Conservation (phyloP, 2,329 filamentous ascomycete genomes). For the Cytospora piceae region DNA sequence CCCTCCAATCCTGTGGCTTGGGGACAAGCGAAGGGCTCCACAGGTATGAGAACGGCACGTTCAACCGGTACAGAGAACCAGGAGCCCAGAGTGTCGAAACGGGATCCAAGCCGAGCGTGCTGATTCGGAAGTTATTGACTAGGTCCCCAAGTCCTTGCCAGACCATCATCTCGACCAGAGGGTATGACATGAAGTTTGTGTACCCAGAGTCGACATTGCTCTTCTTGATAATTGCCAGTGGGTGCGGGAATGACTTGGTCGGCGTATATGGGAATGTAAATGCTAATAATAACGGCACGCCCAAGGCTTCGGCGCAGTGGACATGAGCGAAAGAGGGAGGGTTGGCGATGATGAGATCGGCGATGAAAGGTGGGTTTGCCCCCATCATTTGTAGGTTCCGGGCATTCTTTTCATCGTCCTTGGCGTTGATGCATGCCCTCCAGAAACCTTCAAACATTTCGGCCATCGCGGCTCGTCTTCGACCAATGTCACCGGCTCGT, state of each 20-base stretch:
- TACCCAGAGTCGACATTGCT: conserved; percentile 73
- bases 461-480: conserved; percentile 70
- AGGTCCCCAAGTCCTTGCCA: conserved; percentile 88
- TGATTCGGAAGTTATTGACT: conserved; percentile 73
- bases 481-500: conserved; percentile 72
- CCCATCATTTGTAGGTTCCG: conserved; percentile 69
- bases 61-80: conserved; percentile 70
- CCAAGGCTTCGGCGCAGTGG: conserved; percentile 78
- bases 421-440: conserved; percentile 75
- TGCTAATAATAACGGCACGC: conserved; percentile 81
- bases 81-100: conserved; percentile 79
- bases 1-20: conserved; percentile 70
- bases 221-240: conserved; percentile 74
- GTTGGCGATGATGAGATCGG: conserved; percentile 84
- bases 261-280: conserved; percentile 86
- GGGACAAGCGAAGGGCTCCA: conserved; percentile 70
- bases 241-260: conserved; percentile 76
- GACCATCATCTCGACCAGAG: conserved; percentile 81
- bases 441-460: conserved; percentile 86
- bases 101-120: conserved; percentile 71
- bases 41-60: conserved; percentile 76
- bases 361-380: conserved; percentile 63
- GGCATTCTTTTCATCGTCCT: conserved; percentile 67
- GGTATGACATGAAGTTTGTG: conserved; percentile 81
- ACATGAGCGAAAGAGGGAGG: conserved; percentile 78